phyloP scores from a whole-genome alignment of 441 rosid genomes.

The Flueggea neowawraea region DNA sequence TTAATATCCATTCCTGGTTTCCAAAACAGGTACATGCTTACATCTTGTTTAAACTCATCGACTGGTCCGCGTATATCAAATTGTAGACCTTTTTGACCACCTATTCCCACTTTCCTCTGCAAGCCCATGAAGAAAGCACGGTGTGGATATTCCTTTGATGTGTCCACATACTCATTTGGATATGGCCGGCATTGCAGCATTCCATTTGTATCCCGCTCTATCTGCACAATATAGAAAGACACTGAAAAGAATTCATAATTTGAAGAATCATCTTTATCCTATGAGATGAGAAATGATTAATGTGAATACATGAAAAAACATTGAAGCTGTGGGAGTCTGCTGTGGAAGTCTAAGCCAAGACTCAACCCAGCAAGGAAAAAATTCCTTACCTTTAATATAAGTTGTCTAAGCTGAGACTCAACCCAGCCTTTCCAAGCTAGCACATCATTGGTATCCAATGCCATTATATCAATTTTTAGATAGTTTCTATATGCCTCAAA shows the following conservation, averaged over 20 bases:
- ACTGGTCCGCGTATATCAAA: conserved; percentile 72
- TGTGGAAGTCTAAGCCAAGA: background rate
- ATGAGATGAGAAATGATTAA: background rate
- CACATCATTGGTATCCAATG: conserved; percentile 53
- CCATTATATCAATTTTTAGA: conserved; percentile 61
- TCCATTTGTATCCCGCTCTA: conserved; percentile 65
- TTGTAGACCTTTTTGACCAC: conserved; percentile 61
- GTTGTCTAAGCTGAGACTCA: conserved; percentile 71
- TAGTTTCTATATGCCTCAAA: conserved; percentile 68
- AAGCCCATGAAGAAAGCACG: conserved; percentile 68
- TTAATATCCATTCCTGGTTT: conserved; percentile 66
- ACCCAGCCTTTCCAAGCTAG: conserved; percentile 83
- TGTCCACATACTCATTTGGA: conserved; percentile 44
- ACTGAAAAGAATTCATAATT: conserved; percentile 2
- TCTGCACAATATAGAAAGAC: conserved; percentile 29
- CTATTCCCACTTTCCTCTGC: conserved; percentile 59
- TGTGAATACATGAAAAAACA: background rate
- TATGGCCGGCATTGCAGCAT: conserved; percentile 75
- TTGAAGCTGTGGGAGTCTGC: too few relatives aligned
- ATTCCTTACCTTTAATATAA: conserved; percentile 50
- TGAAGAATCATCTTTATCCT: too few relatives aligned
- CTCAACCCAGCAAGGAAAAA: conserved; percentile 9
- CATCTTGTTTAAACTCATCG: conserved; percentile 50
- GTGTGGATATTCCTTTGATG: conserved; percentile 46
- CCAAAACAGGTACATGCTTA: conserved; percentile 60